phyloP scores from a whole-genome alignment of 305 asterid species.

The Plantago coronopus region DNA sequence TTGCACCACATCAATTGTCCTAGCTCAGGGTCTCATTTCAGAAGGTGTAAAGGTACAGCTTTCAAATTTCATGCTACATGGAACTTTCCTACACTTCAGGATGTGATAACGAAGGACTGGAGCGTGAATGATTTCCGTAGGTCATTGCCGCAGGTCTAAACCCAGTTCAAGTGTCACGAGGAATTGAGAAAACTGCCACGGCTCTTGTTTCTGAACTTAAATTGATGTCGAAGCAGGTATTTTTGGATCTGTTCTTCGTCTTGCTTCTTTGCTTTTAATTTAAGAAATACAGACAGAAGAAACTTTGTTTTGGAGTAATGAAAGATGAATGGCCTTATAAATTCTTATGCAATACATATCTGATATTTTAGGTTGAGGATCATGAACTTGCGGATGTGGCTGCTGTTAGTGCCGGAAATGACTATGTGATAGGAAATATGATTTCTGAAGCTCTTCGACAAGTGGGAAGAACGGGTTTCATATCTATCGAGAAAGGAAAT shows the following conservation, averaged over 20 bases:
- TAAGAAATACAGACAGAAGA: too few species aligned
- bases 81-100: background rate
- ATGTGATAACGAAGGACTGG: slow-evolving; percentile 2
- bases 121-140: slow-evolving; percentile 25
- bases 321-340: too few species aligned
- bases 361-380: slow-evolving; percentile 62
- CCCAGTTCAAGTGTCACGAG: slow-evolving; percentile 76
- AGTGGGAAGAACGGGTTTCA: slow-evolving; percentile 65
- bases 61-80: too few species aligned
- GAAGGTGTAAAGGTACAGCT: slow-evolving; percentile 85
- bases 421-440: slow-evolving; percentile 56
- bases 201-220: slow-evolving; percentile 70
- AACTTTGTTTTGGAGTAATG: too few species aligned
- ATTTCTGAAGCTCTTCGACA: slow-evolving; percentile 56
- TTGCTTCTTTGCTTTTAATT: background rate
- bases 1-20: slow-evolving; percentile 74
- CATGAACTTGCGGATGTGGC: slow-evolving; percentile 76
- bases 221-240: slow-evolving; percentile 73
- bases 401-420: slow-evolving; percentile 90
- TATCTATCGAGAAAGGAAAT: slow-evolving; percentile 71
- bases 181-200: slow-evolving; percentile 66
- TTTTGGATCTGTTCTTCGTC: background rate
- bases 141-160: slow-evolving; percentile 72
- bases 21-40: slow-evolving; percentile 71
- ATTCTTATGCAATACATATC: too few species aligned